Conservation (phyloP, 2,329 filamentous ascomycete species). For the Trichoderma asperellum region DNA sequence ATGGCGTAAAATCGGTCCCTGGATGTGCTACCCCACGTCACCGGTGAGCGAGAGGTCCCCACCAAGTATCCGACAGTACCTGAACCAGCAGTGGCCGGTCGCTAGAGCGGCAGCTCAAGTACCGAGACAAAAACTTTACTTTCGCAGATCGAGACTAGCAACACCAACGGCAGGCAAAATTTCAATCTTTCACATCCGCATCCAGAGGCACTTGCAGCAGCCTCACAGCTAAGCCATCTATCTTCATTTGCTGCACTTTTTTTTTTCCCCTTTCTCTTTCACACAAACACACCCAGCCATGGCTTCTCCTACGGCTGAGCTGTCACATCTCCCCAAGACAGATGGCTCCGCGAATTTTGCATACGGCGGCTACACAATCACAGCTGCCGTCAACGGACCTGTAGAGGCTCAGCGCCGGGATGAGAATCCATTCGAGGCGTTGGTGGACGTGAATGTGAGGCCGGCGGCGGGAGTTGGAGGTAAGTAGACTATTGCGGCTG, state of each 20-base stretch:
- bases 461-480: slow-evolving; percentile 84
- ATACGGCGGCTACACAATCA: slow-evolving; percentile 75
- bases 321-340: slow-evolving; percentile 67
- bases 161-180: slow-evolving; percentile 10
- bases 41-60: slow-evolving; percentile 4
- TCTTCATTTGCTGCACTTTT: slow-evolving; percentile 5
- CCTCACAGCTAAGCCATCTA: neutral
- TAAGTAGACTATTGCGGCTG: slow-evolving; percentile 39
- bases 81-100: neutral
- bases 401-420: slow-evolving; percentile 88
- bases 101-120: neutral
- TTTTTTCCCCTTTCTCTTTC: neutral
- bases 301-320: slow-evolving; percentile 49
- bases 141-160: slow-evolving; percentile 27
- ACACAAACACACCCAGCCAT: slow-evolving; percentile 40
- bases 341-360: slow-evolving; percentile 82
- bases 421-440: slow-evolving; percentile 88
- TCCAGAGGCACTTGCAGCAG: neutral
- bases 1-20: slow-evolving; percentile 21
- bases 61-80: neutral
- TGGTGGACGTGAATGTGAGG: slow-evolving; percentile 86
- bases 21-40: slow-evolving; percentile 20
- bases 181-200: slow-evolving; percentile 9
- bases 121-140: neutral
- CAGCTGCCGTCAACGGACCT: slow-evolving; percentile 88